Conservation (phyloP, 2,329 filamentous ascomycete genomes). For the Trichoderma breve region DNA sequence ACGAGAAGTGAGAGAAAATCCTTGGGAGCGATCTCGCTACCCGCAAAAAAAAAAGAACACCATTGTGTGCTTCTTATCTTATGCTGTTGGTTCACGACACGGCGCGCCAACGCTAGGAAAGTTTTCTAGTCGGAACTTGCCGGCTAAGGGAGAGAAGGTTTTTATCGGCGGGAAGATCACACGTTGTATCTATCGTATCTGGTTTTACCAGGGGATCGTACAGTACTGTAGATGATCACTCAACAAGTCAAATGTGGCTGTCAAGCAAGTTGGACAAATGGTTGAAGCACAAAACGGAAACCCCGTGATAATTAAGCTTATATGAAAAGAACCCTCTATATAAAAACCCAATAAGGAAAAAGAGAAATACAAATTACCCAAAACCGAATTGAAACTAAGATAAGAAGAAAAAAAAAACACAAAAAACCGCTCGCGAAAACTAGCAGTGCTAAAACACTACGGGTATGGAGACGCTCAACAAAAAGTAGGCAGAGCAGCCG, state of each 20-base stretch:
- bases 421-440: background rate
- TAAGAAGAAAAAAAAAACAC: background rate
- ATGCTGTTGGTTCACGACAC: background rate
- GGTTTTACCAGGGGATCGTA: background rate
- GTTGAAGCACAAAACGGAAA: background rate
- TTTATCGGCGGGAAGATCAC: background rate
- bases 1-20: background rate
- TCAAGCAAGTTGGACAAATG: background rate
- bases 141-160: background rate
- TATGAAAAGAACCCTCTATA: background rate
- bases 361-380: background rate
- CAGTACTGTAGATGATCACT: background rate
- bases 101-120: slow-evolving; percentile 8
- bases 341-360: background rate
- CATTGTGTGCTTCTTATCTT: background rate
- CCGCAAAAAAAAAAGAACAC: background rate
- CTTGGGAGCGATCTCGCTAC: background rate
- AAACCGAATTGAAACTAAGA: background rate
- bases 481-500: background rate
- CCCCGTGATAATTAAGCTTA: background rate
- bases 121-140: slow-evolving; percentile 10
- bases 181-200: background rate
- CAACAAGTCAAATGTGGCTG: background rate
- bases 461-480: slow-evolving; percentile 10
- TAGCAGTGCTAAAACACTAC: slow-evolving; percentile 1